Percentiles rank a stretch among this genome's conserved stretches.
Conservation (phyloP, 2,329 filamentous ascomycete species). For the Pseudogymnoascus sp. region DNA sequence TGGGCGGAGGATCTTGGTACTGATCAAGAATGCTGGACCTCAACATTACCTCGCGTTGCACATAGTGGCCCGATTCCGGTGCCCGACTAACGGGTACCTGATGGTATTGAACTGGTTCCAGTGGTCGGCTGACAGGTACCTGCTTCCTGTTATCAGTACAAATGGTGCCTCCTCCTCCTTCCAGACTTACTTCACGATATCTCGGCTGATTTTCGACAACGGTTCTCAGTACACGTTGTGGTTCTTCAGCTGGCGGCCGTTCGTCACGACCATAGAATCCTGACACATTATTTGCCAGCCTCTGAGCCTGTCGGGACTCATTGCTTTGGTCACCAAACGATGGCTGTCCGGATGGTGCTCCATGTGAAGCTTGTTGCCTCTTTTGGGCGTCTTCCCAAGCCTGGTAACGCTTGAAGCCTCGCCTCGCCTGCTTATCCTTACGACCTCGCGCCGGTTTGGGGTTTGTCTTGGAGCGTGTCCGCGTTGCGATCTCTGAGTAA, state of each 20-base stretch:
- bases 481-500: conserved; percentile 16
- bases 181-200: not conserved
- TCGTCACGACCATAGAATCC: not conserved
- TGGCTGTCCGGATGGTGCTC: not conserved
- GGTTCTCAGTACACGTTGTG: not conserved
- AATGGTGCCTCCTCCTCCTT: not conserved
- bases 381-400: conserved; percentile 28
- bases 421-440: conserved; percentile 20
- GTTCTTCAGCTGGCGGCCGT: not conserved
- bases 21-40: not conserved
- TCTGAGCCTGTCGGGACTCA: not conserved
- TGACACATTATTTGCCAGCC: not conserved
- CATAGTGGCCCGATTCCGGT: not conserved
- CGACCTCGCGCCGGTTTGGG: conserved; percentile 8
- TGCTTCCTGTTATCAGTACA: conserved; percentile 2
- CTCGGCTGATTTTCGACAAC: not conserved
- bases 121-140: not conserved
- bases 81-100: not conserved
- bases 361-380: conserved; percentile 16
- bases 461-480: conserved; percentile 17
- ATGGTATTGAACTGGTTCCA: not conserved
- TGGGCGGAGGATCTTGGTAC: not conserved
- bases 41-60: not conserved
- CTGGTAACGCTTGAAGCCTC: conserved; percentile 28
- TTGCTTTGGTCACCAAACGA: not conserved